Base-by-base conservation (phyloP, 2,329 filamentous ascomycete species). In the Mariannaea elegans region DNA sequence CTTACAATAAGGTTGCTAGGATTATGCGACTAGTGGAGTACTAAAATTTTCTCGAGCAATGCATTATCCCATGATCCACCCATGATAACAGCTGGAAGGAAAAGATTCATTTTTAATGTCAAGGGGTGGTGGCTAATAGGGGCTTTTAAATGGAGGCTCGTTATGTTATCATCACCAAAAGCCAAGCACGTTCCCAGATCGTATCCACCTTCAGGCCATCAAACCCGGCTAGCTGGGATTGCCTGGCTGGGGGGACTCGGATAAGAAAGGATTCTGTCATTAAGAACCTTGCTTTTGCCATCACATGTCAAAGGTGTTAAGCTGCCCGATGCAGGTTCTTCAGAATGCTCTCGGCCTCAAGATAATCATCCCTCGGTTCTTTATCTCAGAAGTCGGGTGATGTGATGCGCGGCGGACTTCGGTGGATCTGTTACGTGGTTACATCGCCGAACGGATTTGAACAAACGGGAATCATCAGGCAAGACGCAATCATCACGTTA, bases 401-500 rank as follows among this genome's bases (percentile, higher is more conserved):
- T 48, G 18, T n/a, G 44, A 31, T 24, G 36, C 34, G 34, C 21
- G 16, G 31, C 44, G 42, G 41, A 21, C 18, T 23, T 38, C 14
- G 45, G 44, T 55, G 52, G 52, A 42, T 34, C 36, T 41, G 36
- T 47, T 42, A 39, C 42, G 42, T 27, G 38, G 38, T 52, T 23
- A 9, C 44, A 36, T 32, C 34, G 18, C 23, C 10, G 36, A 12
- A 21, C 42, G 24, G 32, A 55, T 16, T 21, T 19, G 24, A 45
- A 27, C 38, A 23, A 34, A 51, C n/a, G 38, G 39, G 32, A 39
- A 29, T 47, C 52, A 32, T 38, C 42, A 41, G 45, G 44, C 16
- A n/a, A 55, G 34, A 48, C 42, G 52, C 42, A 55, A 55, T 55
- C 19, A 55, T 55, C 52, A 55, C 44, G 42, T 41, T 55, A 55